phyloP scores from a whole-genome alignment of 116 monocot genomes.

The Thalassia testudinum region DNA sequence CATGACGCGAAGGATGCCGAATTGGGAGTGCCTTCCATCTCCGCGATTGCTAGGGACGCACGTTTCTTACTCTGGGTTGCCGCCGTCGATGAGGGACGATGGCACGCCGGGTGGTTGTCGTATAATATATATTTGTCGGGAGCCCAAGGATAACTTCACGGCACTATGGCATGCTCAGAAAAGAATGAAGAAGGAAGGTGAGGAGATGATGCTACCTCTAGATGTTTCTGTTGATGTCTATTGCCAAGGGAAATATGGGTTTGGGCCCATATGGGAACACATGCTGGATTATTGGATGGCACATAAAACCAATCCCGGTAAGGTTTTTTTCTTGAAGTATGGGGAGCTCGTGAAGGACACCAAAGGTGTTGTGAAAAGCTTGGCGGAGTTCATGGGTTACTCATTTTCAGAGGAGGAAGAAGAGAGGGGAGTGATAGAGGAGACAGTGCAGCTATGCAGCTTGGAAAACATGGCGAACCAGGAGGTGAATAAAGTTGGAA shows the following conservation, averaged over 20 bases:
- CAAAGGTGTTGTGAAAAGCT: background rate
- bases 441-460: slow-evolving; percentile 11
- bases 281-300: slow-evolving; percentile 12
- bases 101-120: background rate
- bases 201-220: background rate
- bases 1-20: background rate
- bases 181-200: background rate
- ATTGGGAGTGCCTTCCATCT: background rate
- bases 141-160: slow-evolving; percentile 16
- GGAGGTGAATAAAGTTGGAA: slow-evolving; percentile 1
- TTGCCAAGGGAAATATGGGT: background rate
- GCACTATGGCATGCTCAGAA: slow-evolving; percentile 11
- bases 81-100: too few relatives aligned
- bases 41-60: background rate
- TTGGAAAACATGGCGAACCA: slow-evolving; percentile 2
- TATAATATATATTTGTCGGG: slow-evolving; percentile 12
- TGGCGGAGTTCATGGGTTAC: slow-evolving; percentile 14
- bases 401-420: slow-evolving; percentile 14
- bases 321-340: slow-evolving; percentile 8
- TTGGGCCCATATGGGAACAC: slow-evolving; percentile 13
- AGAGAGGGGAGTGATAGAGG: slow-evolving; percentile 1
- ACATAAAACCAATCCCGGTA: background rate
- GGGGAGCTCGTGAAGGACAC: slow-evolving; percentile 12
- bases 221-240: slow-evolving; percentile 6
- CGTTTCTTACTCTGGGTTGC: too few relatives aligned